Evolutionary conservation across 2,329 filamentous ascomycete species (phyloP), one percentile per base, ranked within the genome.

Genomic region (Pseudocercospora ulei): DNA sequence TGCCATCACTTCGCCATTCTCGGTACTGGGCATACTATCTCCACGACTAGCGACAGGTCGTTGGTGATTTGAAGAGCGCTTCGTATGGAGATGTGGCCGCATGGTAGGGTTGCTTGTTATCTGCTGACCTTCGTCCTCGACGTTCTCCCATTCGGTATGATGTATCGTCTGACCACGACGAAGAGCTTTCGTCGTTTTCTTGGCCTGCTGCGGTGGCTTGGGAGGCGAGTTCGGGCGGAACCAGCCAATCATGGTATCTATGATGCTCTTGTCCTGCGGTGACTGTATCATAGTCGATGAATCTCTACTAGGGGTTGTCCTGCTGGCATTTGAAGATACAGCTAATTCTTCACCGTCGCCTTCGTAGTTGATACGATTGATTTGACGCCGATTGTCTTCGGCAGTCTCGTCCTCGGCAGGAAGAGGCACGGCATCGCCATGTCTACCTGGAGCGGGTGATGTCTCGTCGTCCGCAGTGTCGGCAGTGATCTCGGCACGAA

Each of bases 141-240:
- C 31, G 20, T 46, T 41, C n/a, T 52, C 62, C 52, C 53, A 60
- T 52, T 48, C 59, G 40, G 38, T 60, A 43, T 64, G 59, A 7
- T 69, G 69, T 33, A 86, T 65, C 0, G 83, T 92, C 59, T 93
- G 85, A 43, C 81, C 85, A 25, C 82, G 71, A 43, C 51, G 56
- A 16, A 68, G 24, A 2, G 57, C 56, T 33, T 58, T 58, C 2
- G 43, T 51, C 1, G 55, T 55, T 46, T 58, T 61, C 37, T 56
- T 61, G 3, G 53, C 48, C 4, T 49, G 46, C 18, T 51, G 54
- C 4, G 48, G 46, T 2, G 51, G 52, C 53, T 75, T 80, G 40
- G 71, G 73, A 43, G 78, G 70, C 54, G 70, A 66, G 7, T 54
- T 67, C 50, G 70, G 74, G 31, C 76, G 77, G 62, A 94, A 87